These are phyloP conservation scores for Arctostaphylos glauca DNA, from an alignment of 148 eudicot species.

Conservation along the genomic window DNA sequence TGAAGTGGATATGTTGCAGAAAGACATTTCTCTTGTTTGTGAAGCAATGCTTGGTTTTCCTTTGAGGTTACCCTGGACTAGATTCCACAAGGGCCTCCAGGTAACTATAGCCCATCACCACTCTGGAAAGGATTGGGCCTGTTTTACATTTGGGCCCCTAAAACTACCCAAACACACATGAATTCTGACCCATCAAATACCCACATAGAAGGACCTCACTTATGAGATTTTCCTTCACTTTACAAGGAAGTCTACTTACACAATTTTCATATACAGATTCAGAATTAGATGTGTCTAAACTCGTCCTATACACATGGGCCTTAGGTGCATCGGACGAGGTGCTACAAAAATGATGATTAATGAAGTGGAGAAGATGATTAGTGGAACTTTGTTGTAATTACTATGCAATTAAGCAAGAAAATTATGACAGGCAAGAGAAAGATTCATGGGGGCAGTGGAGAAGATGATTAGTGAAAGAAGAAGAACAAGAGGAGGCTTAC, in stretches of 20 bases:
- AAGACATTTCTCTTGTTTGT: conserved; percentile 42
- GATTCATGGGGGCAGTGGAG: conserved; percentile 39
- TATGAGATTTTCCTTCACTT: neutral
- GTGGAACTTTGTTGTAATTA: neutral
- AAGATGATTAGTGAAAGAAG: conserved; percentile 38
- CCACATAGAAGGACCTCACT: neutral
- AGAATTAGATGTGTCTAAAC: no score
- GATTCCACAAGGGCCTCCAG: conserved; percentile 5
- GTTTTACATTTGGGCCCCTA: neutral
- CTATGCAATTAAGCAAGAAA: neutral
- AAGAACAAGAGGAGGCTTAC: conserved; percentile 10
- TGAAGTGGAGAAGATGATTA: no score
- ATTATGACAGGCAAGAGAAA: conserved; percentile 39
- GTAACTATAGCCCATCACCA: neutral
- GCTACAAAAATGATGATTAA: no score
- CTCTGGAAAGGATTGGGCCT: neutral
- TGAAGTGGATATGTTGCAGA: conserved; percentile 31
- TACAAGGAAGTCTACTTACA: no score
- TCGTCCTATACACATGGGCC: no score
- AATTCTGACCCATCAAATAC: neutral
- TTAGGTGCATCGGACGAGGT: no score
- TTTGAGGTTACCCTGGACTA: neutral
- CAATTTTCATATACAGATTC: no score
- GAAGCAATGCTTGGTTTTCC: conserved; percentile 34
- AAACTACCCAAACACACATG: conserved; percentile 23